A percentile compares a stretch with the other conserved stretches of the same genome.
Conservation (phyloP, 805 yeast genomes). For the Dipodascopsis uninucleata region DNA sequence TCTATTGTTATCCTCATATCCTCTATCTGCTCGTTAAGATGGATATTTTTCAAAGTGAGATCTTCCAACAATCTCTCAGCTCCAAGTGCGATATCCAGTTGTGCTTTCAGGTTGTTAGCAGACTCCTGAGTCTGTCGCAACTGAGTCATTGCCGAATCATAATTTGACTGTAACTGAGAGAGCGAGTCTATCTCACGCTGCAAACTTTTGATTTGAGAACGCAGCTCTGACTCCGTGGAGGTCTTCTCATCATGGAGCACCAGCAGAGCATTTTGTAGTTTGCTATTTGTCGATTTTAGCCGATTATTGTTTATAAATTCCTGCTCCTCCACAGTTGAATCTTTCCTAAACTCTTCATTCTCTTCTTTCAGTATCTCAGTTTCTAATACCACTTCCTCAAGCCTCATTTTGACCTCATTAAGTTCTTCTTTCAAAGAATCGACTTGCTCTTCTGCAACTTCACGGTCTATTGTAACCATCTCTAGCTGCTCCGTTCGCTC, state of each 20-base stretch:
- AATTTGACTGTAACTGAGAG: conserved; percentile 5
- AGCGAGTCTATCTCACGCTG: conserved; percentile 18
- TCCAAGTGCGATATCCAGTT: conserved; percentile 36
- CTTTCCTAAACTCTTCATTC: conserved; percentile 15
- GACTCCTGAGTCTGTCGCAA: conserved; percentile 18
- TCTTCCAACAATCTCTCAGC: conserved; percentile 40
- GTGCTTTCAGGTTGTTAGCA: conserved; percentile 30
- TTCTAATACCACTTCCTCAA: conserved; percentile 31
- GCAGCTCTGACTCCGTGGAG: conserved; percentile 27
- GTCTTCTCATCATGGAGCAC: conserved; percentile 35
- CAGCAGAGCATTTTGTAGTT: conserved; percentile 45
- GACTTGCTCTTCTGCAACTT: conserved; percentile 38
- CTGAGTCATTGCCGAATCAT: conserved; percentile 8
- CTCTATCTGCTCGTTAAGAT: conserved; percentile 37
- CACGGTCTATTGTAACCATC: conserved; percentile 36
- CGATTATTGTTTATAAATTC: too few relatives aligned
- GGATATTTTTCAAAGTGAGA: conserved; percentile 40
- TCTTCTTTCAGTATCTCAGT: conserved; percentile 33
- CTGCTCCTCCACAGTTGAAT: conserved; percentile 29
- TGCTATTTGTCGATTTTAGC: too few relatives aligned
- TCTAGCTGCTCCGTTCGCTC: conserved; percentile 34
- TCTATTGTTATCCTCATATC: conserved; percentile 43
- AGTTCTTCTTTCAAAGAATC: conserved; percentile 32
- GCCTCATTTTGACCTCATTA: conserved; percentile 18
- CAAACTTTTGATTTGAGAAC: conserved; percentile 24